Conservation (phyloP, 371 early-diverging fungal genomes). For the Mucor irregularis region DNA sequence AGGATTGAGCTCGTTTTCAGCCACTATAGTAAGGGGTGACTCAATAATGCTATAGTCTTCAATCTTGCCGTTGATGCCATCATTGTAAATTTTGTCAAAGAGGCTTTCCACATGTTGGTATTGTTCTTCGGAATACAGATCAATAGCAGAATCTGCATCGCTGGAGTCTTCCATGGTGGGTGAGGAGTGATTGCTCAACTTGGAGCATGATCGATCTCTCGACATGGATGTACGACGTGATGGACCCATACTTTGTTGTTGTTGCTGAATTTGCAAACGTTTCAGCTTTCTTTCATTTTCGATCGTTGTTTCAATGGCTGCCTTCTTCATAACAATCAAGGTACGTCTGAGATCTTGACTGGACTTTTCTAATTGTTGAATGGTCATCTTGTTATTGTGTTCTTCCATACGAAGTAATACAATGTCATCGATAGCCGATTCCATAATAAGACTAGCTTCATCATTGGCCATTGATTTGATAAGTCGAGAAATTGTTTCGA, state of each 20-base stretch:
- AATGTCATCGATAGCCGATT: conserved; percentile 73
- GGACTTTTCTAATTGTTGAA: conserved; percentile 60
- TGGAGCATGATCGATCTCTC: conserved; percentile 41
- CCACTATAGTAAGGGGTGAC: conserved; percentile 4
- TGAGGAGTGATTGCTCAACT: conserved; percentile 4
- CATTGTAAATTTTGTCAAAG: conserved; percentile 60
- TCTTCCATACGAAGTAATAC: conserved; percentile 62
- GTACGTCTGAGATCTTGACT: conserved; percentile 67
- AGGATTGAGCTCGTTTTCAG: conserved; percentile 16
- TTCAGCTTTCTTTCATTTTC: conserved; percentile 75
- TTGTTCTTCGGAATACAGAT: conserved; percentile 36
- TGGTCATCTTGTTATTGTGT: conserved; percentile 54
- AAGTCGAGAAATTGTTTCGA: conserved; percentile 56
- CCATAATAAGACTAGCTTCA: conserved; percentile 67
- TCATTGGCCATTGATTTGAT: conserved; percentile 58
- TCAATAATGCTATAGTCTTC: conserved; percentile 12
- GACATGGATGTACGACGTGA: conserved; percentile 51
- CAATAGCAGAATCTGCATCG: conserved; percentile 48
- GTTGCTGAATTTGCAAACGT: conserved; percentile 42
- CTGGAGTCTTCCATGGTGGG: conserved; percentile 22
- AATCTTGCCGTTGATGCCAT: conserved; percentile 42
- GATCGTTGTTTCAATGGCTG: conserved; percentile 68
- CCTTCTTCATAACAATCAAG: conserved; percentile 72
- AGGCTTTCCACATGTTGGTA: conserved; percentile 44
- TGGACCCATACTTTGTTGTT: not conserved